Conservation (phyloP, 106 monocot species). For the Dioscorea alata region DNA sequence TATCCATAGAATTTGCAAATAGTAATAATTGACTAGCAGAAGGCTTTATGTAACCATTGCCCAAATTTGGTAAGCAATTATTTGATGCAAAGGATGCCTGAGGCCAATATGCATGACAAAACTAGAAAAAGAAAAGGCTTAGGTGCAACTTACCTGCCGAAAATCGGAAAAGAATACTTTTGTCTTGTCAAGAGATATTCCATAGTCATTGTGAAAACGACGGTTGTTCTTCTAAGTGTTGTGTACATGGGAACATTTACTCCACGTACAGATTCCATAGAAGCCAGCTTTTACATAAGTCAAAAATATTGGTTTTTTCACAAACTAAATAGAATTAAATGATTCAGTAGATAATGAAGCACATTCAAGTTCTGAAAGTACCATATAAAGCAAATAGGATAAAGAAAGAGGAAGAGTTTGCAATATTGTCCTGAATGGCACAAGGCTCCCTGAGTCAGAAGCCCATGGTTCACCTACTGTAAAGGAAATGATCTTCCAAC, state of each 20-base stretch:
- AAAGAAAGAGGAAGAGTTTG: slow-evolving; percentile 84
- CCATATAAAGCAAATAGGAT: slow-evolving; percentile 94
- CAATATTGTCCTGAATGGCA: slow-evolving; percentile 58
- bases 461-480: slow-evolving; percentile 48
- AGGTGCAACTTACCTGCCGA: slow-evolving; percentile 63
- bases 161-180: slow-evolving; percentile 50
- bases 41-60: no score
- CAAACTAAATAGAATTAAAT: background rate
- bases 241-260: slow-evolving; percentile 99
- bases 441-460: slow-evolving; percentile 47
- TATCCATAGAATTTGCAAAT: no score
- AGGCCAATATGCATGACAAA: background rate
- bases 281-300: slow-evolving; percentile 54
- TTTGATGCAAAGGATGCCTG: no score
- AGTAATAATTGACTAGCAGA: no score
- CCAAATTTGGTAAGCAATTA: no score
- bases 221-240: slow-evolving; percentile 94
- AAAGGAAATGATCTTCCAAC: slow-evolving; percentile 74
- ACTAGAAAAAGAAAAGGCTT: background rate
- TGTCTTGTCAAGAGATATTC: slow-evolving; percentile 81
- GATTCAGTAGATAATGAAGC: background rate
- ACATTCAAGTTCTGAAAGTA: slow-evolving; percentile 13
- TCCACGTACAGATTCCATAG: slow-evolving; percentile 98
- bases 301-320: slow-evolving; percentile 2
- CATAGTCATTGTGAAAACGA: slow-evolving; percentile 90